Evolutionary conservation across 2,329 filamentous ascomycete genomes (phyloP).

Genomic region (Pyricularia pennisetigena): DNA sequence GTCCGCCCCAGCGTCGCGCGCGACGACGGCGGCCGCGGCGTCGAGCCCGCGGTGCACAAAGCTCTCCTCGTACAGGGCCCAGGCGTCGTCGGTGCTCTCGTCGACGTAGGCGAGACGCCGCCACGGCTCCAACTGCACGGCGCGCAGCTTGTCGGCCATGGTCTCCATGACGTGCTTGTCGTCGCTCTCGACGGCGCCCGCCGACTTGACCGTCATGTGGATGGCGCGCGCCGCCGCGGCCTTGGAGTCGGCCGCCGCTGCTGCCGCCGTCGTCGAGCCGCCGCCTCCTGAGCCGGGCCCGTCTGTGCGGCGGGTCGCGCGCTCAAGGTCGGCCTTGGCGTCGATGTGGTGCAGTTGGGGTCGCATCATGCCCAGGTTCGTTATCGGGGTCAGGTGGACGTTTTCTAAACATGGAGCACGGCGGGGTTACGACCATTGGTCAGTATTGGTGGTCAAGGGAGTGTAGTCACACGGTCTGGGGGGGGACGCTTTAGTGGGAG

Average conservation of each 20-base stretch:
- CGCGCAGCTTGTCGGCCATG: slow-evolving; percentile 64
- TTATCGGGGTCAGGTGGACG: slow-evolving; percentile 76
- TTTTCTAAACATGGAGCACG: slow-evolving; percentile 45
- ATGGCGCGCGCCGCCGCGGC: slow-evolving; percentile 58
- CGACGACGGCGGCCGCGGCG: slow-evolving; percentile 4
- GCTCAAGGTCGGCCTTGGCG: slow-evolving; percentile 65
- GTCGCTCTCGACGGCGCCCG: slow-evolving; percentile 48
- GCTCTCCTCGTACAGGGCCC: slow-evolving; percentile 64
- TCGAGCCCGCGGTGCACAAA: slow-evolving; percentile 42
- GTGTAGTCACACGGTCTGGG: background rate
- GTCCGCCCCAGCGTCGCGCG: slow-evolving; percentile 11
- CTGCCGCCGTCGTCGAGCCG: slow-evolving; percentile 20
- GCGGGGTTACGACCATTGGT: background rate
- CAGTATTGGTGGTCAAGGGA: background rate
- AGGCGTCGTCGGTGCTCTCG: slow-evolving; percentile 67
- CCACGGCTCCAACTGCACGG: slow-evolving; percentile 79
- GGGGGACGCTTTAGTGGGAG: background rate
- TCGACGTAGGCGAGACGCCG: slow-evolving; percentile 69
- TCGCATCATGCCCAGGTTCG: slow-evolving; percentile 77
- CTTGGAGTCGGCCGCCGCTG: slow-evolving; percentile 23
- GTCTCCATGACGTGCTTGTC: slow-evolving; percentile 54
- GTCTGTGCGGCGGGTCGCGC: slow-evolving; percentile 16
- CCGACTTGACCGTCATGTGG: slow-evolving; percentile 77
- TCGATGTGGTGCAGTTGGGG: slow-evolving; percentile 92
- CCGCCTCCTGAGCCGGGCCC: slow-evolving; percentile 16